Percentiles rank a stretch among this genome's conserved stretches.
Evolutionary conservation across 176 grass and related monocot genomes (phyloP).

Genomic region (Pontederia crassipes): DNA sequence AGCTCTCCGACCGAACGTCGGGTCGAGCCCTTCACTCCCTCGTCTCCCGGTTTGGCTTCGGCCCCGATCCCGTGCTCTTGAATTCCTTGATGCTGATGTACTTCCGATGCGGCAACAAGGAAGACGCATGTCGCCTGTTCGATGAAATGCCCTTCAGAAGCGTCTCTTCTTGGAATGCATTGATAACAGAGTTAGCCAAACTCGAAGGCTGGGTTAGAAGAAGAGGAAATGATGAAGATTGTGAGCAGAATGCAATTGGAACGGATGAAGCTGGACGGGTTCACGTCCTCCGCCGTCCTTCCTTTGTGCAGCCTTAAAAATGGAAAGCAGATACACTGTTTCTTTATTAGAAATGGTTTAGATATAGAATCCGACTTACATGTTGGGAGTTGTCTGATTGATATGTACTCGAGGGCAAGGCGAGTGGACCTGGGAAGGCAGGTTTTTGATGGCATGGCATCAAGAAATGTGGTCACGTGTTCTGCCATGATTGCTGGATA

Average conservation of each 20-base stretch:
- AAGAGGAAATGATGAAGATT: constrained; percentile 11
- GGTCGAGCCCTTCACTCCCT: constrained; percentile 10
- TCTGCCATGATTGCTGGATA: constrained; percentile 50
- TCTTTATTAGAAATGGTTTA: constrained; percentile 30
- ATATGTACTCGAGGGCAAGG: constrained; percentile 43
- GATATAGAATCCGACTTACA: constrained; percentile 31
- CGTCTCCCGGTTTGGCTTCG: background rate
- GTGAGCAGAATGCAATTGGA: constrained; percentile 35
- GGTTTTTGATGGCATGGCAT: constrained; percentile 26
- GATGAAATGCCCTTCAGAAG: constrained; percentile 59
- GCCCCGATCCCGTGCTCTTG: background rate
- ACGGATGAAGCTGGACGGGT: constrained; percentile 27
- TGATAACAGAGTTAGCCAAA: constrained; percentile 24
- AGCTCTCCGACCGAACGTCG: background rate
- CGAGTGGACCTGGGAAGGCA: constrained; percentile 13
- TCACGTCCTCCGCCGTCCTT: constrained; percentile 41
- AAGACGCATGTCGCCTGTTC: constrained; percentile 35
- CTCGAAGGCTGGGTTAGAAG: background rate
- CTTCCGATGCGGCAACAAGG: background rate
- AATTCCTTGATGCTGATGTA: constrained; percentile 13
- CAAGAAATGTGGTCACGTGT: constrained; percentile 45
- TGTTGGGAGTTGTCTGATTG: constrained; percentile 42
- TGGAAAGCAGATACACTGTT: constrained; percentile 54
- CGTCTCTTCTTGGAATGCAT: constrained; percentile 46
- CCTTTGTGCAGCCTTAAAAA: background rate